Percentiles rank a stretch among this genome's conserved stretches.
Conservation (phyloP, 129 eudicot species). For the Centaurea solstitialis region DNA sequence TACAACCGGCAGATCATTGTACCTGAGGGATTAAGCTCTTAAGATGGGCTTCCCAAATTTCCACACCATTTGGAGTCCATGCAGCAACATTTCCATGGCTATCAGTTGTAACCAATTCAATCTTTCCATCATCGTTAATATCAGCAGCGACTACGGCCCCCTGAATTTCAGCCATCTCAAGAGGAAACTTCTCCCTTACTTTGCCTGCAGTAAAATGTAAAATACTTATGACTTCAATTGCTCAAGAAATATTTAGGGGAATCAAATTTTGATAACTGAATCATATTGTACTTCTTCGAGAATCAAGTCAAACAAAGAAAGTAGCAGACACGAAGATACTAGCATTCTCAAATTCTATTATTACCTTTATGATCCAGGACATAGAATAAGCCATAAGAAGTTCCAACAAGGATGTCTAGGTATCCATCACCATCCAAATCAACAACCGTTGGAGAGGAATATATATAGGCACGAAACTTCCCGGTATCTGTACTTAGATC, state of each 20-base stretch:
- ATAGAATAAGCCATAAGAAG: constrained; percentile 93
- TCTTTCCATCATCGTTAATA: constrained; percentile 94
- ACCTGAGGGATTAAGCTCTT: constrained; percentile 97
- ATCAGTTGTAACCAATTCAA: constrained; percentile 91
- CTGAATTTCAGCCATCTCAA: constrained; percentile 98
- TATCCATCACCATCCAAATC: constrained; percentile 98
- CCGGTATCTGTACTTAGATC: constrained; percentile 85
- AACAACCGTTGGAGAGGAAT: constrained; percentile 90
- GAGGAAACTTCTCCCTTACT: constrained; percentile 90
- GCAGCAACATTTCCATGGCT: constrained; percentile 97
- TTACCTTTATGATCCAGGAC: constrained; percentile 93
- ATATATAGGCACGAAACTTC: constrained; percentile 84
- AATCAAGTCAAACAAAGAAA: neutral
- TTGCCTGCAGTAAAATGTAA: constrained; percentile 60
- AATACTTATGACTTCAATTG: neutral
- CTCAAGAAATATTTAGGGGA: neutral
- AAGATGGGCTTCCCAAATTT: constrained; percentile 86
- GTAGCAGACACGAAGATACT: neutral
- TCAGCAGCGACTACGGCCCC: constrained; percentile 96
- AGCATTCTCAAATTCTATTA: constrained; percentile 12
- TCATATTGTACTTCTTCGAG: neutral
- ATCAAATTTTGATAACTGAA: neutral
- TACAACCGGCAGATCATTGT: neutral
- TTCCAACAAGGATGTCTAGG: constrained; percentile 92
- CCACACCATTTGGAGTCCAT: constrained; percentile 94